Conservation (phyloP, 2,329 filamentous ascomycete species). For the Pestalotiopsis sp. region DNA sequence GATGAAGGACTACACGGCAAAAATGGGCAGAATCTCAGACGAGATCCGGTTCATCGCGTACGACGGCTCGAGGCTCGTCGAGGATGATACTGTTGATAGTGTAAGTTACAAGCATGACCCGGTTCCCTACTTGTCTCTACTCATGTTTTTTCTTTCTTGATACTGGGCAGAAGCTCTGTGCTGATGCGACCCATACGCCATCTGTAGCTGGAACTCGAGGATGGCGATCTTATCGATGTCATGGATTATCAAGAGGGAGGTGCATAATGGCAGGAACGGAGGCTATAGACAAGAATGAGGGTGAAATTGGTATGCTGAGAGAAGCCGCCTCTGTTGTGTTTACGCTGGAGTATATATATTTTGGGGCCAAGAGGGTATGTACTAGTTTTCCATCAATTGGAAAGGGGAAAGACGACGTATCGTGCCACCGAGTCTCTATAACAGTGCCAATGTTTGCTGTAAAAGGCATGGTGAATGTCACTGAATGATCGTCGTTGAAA, state of each 20-base stretch:
- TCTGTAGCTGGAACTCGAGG: slow-evolving; percentile 6
- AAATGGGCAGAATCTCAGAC: not conserved
- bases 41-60: not conserved
- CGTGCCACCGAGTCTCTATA: too few species aligned
- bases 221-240: slow-evolving; percentile 5
- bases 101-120: not conserved
- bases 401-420: too few species aligned
- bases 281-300: not conserved
- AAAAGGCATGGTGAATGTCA: too few species aligned
- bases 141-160: too few species aligned
- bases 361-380: too few species aligned
- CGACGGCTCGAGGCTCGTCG: not conserved
- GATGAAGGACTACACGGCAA: not conserved
- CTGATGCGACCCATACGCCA: not conserved
- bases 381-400: too few species aligned
- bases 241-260: not conserved
- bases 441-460: too few species aligned
- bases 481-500: not conserved
- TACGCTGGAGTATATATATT: too few species aligned
- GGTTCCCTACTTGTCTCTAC: too few species aligned
- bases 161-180: not conserved
- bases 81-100: not conserved
- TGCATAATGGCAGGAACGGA: not conserved
- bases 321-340: too few species aligned
- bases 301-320: not conserved